A percentile compares a stretch with the other conserved stretches of the same genome.
phyloP scores from a whole-genome alignment of 1,284 basidiomycete species.

The Marasmius oreades region DNA sequence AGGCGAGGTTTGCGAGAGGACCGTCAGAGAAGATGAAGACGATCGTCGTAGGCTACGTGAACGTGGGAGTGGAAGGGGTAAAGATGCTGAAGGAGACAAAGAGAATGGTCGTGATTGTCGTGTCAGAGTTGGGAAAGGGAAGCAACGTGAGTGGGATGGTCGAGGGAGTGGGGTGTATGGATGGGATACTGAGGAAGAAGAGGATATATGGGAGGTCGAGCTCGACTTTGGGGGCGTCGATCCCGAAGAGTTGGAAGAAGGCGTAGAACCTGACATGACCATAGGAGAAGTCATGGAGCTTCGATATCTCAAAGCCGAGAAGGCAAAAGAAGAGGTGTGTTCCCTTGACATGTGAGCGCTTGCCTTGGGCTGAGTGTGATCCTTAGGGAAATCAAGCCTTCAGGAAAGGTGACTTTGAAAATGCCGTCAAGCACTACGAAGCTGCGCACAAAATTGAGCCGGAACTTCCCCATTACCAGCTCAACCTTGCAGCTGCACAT shows the following conservation, averaged over 20 bases:
- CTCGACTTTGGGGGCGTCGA: conserved; percentile 56
- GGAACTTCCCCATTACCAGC: conserved; percentile 67
- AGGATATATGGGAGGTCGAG: conserved; percentile 68
- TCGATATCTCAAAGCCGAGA: conserved; percentile 62
- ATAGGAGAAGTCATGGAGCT: conserved; percentile 69
- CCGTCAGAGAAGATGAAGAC: conserved; percentile 64
- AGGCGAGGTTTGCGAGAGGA: conserved; percentile 67
- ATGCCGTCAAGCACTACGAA: conserved; percentile 55
- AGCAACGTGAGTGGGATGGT: conserved; percentile 69
- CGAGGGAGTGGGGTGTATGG: conserved; percentile 62
- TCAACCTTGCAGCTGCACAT: conserved; percentile 68
- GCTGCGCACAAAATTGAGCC: conserved; percentile 58
- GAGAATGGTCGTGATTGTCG: conserved; percentile 25
- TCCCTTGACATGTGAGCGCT: background rate
- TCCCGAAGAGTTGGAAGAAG: conserved; percentile 43
- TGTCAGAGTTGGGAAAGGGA: conserved; percentile 38
- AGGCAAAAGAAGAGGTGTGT: conserved; percentile 61
- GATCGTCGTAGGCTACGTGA: conserved; percentile 20
- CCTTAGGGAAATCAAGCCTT: conserved; percentile 63
- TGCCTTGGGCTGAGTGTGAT: conserved; percentile 7
- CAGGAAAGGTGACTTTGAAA: conserved; percentile 51
- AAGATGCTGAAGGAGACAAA: background rate
- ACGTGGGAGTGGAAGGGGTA: conserved; percentile 6
- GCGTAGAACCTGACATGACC: conserved; percentile 50
- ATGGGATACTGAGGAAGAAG: conserved; percentile 68